Base-by-base conservation (phyloP, 208 protist genomes). In the Acanthamoeba rhysodes region DNA sequence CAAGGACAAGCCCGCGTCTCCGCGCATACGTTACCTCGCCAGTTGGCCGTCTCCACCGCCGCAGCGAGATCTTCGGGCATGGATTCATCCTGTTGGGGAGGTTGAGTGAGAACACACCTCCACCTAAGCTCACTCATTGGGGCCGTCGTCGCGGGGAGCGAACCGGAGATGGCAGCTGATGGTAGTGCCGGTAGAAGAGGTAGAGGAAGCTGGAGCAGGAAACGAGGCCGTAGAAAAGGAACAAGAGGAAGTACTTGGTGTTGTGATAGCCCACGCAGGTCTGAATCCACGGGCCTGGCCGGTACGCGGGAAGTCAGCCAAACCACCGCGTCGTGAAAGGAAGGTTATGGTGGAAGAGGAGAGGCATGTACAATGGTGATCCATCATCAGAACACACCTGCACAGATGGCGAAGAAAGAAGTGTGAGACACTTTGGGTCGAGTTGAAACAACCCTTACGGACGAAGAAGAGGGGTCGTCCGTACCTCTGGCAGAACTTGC, bases 321-420 rank as follows among this genome's bases (percentile, higher is more conserved):
- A 37, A 8, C 72, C 32, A 1, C 24, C 37, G 50, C 45, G 4
- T 68, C 4, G 62, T 22, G 4, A 27, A 29, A 68, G 4, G 14
- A 29, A n/a, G n/a, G n/a, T 68, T 45, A 45, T 7, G 41, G 5
- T 48, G 2, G 45, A 12, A 59, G 18, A 59, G 22, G 53, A 59
- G 18, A 59, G 53, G 72, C 4, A 9, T 29, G 72, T 80, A 80
- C 72, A 80, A 12, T 80, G 72, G n/a, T 80, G 72, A 29, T 80
- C 72, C 72, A 80, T 80, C 72, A 80, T 80, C 24, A 80, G 72
- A 14, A 80, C 72, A 45, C 72, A 80, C 16, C 72, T 80, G 72
- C 32, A 45, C 5, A 18, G 70, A n/a, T 45, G 37, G 12, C 12
- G 1, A n/a, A 29, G n/a, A 34, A 80, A 22, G 16, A 80, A 14